These are phyloP conservation scores for Hawksworthiomyces lignivorus DNA, from an alignment of 2,329 filamentous ascomycete genomes.

Conservation along the genomic window DNA sequence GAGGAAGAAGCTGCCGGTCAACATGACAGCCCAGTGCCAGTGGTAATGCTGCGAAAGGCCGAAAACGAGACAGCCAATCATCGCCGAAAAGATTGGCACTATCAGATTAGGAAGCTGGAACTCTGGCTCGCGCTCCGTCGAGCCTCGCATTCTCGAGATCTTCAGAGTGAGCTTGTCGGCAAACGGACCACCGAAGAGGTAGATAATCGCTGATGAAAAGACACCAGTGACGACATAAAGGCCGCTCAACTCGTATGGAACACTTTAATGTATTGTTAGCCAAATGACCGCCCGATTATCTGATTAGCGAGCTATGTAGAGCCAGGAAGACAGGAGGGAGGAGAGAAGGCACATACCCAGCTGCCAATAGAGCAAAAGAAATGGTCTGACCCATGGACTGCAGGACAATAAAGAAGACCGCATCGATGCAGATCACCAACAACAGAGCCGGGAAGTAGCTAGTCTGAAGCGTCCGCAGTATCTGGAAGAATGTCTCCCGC, in stretches of 20 bases:
- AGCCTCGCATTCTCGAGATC: slow-evolving; percentile 14
- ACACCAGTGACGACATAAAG: slow-evolving; percentile 20
- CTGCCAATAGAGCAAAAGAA: slow-evolving; percentile 3
- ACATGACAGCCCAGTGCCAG: slow-evolving; percentile 22
- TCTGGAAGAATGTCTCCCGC: slow-evolving; percentile 18
- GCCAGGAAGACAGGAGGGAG: too few relatives aligned
- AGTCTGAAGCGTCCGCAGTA: slow-evolving; percentile 23
- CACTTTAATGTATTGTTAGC: slow-evolving; percentile 15
- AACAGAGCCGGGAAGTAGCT: slow-evolving; percentile 26
- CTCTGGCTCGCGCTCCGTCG: slow-evolving; percentile 23
- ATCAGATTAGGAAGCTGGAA: slow-evolving; percentile 24
- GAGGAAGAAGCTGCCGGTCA: slow-evolving; percentile 21
- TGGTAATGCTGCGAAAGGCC: slow-evolving; percentile 22
- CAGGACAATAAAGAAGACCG: slow-evolving; percentile 21
- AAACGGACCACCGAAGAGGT: slow-evolving; percentile 23
- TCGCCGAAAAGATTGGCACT: slow-evolving; percentile 20
- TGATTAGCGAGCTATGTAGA: too few relatives aligned
- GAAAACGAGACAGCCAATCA: slow-evolving; percentile 23
- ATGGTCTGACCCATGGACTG: slow-evolving; percentile 21
- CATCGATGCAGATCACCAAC: slow-evolving; percentile 23
- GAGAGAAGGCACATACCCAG: slow-evolving; percentile 8
- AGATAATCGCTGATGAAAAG: slow-evolving; percentile 17
- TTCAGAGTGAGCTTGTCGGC: slow-evolving; percentile 23
- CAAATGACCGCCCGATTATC: too few relatives aligned
- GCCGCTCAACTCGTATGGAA: slow-evolving; percentile 24